Percentiles rank a stretch among this genome's conserved stretches.
These are phyloP conservation scores for Brassica juncea DNA, from an alignment of 345 rosid genomes.

Conservation along the genomic window DNA sequence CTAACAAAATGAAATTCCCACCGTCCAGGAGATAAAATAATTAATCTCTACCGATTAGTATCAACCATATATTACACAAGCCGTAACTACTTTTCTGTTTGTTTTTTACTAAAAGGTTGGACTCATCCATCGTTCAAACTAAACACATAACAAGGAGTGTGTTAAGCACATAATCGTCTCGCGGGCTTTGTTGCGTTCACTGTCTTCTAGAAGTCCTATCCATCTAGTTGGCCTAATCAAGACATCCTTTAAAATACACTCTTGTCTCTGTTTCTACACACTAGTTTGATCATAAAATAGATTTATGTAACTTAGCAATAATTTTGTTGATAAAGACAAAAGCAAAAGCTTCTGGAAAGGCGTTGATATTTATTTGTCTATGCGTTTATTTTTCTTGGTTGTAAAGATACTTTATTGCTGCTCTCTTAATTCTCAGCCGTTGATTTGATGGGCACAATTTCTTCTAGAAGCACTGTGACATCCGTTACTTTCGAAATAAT, in stretches of 20 bases:
- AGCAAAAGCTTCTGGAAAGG: conserved; percentile 33
- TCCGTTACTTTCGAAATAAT: no score
- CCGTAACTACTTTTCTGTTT: neutral
- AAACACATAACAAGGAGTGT: neutral
- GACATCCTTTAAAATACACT: conserved; percentile 13
- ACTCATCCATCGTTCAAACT: neutral
- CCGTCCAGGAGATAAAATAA: neutral
- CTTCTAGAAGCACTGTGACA: conserved; percentile 34
- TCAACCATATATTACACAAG: neutral
- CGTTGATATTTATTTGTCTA: conserved; percentile 32
- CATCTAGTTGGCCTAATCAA: conserved; percentile 19
- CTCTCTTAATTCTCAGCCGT: conserved; percentile 10
- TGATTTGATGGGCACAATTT: conserved; percentile 1
- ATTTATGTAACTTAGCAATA: neutral
- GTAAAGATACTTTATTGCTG: neutral
- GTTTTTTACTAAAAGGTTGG: neutral
- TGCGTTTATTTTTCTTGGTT: neutral
- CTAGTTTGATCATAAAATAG: neutral
- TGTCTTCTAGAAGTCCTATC: conserved; percentile 42
- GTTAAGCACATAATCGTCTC: conserved; percentile 11
- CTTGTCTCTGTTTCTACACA: neutral
- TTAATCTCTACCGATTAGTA: neutral
- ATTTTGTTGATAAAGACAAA: neutral
- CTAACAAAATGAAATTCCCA: neutral
- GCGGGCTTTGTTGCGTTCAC: neutral